Percentiles rank a stretch among this genome's conserved stretches.
Conservation (phyloP, 2,329 filamentous ascomycete species). For the Blastomyces gilchristii region DNA sequence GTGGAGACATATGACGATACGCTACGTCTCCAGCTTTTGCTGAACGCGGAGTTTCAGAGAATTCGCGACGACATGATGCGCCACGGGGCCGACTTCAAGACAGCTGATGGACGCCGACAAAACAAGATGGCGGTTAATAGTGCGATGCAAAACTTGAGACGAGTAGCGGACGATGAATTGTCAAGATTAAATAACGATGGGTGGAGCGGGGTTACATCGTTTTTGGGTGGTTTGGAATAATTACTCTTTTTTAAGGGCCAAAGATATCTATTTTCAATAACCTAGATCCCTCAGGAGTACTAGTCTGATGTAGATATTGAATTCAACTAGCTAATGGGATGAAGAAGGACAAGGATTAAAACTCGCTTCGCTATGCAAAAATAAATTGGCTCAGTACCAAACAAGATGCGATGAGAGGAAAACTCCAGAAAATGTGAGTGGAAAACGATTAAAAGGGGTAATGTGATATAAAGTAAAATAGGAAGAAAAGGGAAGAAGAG, state of each 20-base stretch:
- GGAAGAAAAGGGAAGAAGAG: not conserved
- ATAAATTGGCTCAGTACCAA: not conserved
- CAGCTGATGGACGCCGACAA: conserved; percentile 20
- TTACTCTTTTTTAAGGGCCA: not conserved
- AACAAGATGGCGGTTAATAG: conserved; percentile 20
- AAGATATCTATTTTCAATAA: not conserved
- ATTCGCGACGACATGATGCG: conserved; percentile 21
- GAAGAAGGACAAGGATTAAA: not conserved
- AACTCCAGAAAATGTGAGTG: not conserved
- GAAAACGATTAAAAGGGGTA: not conserved
- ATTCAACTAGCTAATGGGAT: not conserved
- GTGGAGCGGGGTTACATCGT: not conserved
- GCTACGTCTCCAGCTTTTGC: conserved; percentile 17
- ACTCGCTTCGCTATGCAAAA: conserved; percentile 7
- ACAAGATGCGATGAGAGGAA: not conserved
- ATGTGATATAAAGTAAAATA: not conserved
- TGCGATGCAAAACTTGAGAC: conserved; percentile 43
- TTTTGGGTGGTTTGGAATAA: not conserved
- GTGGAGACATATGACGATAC: conserved; percentile 15
- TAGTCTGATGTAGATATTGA: not conserved
- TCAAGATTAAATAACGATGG: not conserved
- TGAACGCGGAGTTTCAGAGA: conserved; percentile 24
- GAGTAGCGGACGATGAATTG: conserved; percentile 21
- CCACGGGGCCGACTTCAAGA: conserved; percentile 22
- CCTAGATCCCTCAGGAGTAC: not conserved